Percentiles rank a stretch among this genome's conserved stretches.
These are phyloP conservation scores for Paecilomyces fulvus DNA, from an alignment of 2,329 filamentous ascomycete genomes.

Conservation along the genomic window DNA sequence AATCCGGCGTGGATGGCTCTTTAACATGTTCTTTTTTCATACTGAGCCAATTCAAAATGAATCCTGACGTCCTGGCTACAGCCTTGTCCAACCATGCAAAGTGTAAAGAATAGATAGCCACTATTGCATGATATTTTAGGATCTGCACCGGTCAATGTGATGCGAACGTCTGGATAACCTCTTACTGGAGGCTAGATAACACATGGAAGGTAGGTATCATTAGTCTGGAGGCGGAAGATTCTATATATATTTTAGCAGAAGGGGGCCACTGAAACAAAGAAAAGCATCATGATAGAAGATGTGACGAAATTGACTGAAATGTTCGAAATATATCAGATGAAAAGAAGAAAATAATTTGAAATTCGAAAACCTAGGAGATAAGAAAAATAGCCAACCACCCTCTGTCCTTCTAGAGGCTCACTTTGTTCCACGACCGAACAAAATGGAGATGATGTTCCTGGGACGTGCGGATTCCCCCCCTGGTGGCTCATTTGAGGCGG, in stretches of 20 bases:
- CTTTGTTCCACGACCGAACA: neutral
- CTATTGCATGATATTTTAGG: neutral
- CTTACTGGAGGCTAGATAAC: neutral
- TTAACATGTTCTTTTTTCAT: neutral
- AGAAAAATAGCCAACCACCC: neutral
- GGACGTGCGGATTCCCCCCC: constrained; percentile 11
- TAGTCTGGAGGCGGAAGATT: neutral
- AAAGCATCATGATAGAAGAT: neutral
- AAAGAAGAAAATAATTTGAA: neutral
- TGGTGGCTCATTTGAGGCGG: constrained; percentile 7
- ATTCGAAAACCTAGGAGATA: neutral
- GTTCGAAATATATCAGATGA: neutral
- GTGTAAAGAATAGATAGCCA: neutral
- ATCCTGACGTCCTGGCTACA: neutral
- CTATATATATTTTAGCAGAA: neutral
- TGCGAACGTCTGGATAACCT: neutral
- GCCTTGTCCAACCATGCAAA: neutral
- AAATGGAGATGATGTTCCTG: constrained; percentile 1
- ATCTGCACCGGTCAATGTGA: neutral
- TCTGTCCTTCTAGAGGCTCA: neutral
- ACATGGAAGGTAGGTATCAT: neutral
- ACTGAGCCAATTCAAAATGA: neutral
- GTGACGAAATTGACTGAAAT: neutral
- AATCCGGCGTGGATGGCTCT: neutral
- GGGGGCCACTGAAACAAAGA: neutral